phyloP scores from a whole-genome alignment of 768 basidiomycete species.

The Collybiopsis luxurians region DNA sequence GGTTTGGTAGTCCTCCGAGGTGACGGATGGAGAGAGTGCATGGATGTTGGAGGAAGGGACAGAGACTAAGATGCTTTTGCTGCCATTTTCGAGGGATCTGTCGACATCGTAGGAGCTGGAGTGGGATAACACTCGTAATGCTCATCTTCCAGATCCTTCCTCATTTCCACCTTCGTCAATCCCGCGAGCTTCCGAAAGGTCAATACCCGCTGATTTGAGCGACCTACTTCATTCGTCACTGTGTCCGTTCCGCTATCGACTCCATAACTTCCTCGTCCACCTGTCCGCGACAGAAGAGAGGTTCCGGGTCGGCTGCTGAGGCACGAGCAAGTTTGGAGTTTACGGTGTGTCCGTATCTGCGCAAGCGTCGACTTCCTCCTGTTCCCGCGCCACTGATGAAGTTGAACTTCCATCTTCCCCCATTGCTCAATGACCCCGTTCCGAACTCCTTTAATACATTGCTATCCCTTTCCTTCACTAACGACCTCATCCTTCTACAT shows the following conservation, averaged over 20 bases:
- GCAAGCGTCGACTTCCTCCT: constrained; percentile 39
- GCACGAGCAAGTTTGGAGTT: constrained; percentile 73
- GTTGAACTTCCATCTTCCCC: too few relatives aligned
- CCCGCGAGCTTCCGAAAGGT: constrained; percentile 72
- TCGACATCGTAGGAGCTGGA: too few relatives aligned
- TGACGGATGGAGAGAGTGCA: constrained; percentile 18
- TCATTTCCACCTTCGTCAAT: constrained; percentile 69
- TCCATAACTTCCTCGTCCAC: constrained; percentile 18
- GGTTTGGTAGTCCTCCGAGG: constrained; percentile 19
- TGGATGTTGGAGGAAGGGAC: constrained; percentile 35
- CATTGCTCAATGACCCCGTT: too few relatives aligned
- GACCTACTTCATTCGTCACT: constrained; percentile 86
- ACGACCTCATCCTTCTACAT: constrained; percentile 61
- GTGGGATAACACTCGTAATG: too few relatives aligned
- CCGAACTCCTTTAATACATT: not conserved
- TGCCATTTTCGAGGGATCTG: too few relatives aligned
- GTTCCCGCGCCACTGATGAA: constrained; percentile 16
- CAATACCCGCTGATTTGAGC: constrained; percentile 97
- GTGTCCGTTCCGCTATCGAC: constrained; percentile 42
- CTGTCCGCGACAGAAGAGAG: not conserved
- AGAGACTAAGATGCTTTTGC: constrained; percentile 9
- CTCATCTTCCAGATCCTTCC: constrained; percentile 11
- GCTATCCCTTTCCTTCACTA: constrained; percentile 37
- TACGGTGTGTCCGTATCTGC: constrained; percentile 48
- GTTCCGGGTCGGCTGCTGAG: constrained; percentile 34